phyloP scores from a whole-genome alignment of 176 grass and related monocot species.

The Triticum timopheevii region DNA sequence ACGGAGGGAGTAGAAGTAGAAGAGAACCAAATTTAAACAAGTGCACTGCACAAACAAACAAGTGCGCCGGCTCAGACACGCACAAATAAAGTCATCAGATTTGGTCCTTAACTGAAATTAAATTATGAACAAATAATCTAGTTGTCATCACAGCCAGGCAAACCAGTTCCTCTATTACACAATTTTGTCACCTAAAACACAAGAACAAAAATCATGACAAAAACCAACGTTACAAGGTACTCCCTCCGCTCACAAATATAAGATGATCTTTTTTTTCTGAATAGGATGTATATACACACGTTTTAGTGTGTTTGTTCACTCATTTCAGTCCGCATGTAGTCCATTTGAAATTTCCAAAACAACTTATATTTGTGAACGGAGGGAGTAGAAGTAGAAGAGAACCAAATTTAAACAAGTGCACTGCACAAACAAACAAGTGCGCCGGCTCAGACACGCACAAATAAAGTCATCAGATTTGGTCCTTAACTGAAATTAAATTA shows the following conservation, averaged over 20 bases:
- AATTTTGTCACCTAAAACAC: neutral
- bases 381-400: neutral
- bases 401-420: neutral
- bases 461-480: conserved; percentile 54
- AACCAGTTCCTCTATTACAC: neutral
- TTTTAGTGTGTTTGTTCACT: no score
- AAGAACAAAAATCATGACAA: neutral
- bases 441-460: conserved; percentile 67
- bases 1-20: neutral
- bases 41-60: neutral
- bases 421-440: neutral
- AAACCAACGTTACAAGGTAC: neutral
- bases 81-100: conserved; percentile 65
- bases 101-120: conserved; percentile 29
- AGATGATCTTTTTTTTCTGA: no score
- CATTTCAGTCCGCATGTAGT: no score
- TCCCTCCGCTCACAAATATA: no score
- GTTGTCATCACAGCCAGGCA: conserved; percentile 51
- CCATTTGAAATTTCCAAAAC: no score
- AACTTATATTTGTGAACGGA: no score
- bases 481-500: conserved; percentile 30
- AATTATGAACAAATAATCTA: conserved; percentile 28
- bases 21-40: neutral
- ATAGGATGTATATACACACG: no score
- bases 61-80: conserved; percentile 53